These are phyloP conservation scores for Podospora appendiculata DNA, from an alignment of 495 filamentous ascomycete genomes.

Conservation along the genomic window DNA sequence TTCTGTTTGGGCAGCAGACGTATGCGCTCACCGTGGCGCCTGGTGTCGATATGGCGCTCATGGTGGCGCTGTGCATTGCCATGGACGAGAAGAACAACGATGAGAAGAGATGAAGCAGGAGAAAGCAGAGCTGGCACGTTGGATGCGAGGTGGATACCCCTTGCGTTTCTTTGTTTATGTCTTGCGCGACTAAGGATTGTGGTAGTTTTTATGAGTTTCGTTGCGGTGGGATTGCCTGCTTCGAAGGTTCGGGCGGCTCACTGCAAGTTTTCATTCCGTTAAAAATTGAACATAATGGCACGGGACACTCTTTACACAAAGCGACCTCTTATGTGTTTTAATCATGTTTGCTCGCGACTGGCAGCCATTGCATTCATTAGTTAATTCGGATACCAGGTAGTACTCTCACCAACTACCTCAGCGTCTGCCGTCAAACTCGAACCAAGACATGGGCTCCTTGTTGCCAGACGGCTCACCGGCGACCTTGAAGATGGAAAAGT, in stretches of 20 bases:
- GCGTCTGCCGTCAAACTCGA: background rate
- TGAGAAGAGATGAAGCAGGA: background rate
- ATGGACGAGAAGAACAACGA: conserved; percentile 56
- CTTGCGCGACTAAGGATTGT: no score
- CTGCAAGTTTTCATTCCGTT: no score
- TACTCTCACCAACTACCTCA: background rate
- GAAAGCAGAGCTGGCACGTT: no score
- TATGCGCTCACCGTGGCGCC: conserved; percentile 54
- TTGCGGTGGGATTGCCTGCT: no score
- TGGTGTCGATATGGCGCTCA: conserved; percentile 49
- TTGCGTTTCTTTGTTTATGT: no score
- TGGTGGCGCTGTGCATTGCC: conserved; percentile 53
- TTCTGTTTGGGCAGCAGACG: conserved; percentile 50
- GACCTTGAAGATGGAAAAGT: conserved; percentile 1
- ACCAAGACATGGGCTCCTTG: background rate
- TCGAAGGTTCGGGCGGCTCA: no score
- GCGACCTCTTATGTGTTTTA: background rate
- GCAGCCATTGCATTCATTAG: no score
- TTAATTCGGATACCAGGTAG: no score
- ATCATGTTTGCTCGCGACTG: no score
- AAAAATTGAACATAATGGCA: no score
- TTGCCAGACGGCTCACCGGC: background rate
- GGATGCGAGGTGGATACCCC: no score
- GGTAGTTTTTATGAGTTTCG: no score
- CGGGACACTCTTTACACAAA: background rate